These are phyloP conservation scores for Candida pseudoglaebosa DNA, from an alignment of 805 yeast genomes.

Conservation along the genomic window DNA sequence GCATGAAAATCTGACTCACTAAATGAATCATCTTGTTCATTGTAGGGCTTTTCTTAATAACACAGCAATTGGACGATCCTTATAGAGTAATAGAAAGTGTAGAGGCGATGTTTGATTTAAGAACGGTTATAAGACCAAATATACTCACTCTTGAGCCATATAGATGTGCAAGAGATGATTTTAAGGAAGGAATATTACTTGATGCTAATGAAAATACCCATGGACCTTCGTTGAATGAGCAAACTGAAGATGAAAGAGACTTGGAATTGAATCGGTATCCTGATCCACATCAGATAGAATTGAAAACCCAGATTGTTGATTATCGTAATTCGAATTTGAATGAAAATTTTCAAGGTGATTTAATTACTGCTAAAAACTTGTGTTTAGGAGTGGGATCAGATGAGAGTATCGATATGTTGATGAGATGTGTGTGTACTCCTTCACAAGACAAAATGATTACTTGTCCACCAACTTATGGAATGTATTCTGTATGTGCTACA, in stretches of 20 bases:
- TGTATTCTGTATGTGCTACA: constrained; percentile 89
- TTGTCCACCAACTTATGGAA: constrained; percentile 96
- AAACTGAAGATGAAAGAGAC: constrained; percentile 41
- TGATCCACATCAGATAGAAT: constrained; percentile 85
- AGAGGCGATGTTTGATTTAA: constrained; percentile 52
- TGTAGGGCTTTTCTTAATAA: too few species aligned
- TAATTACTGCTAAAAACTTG: constrained; percentile 59
- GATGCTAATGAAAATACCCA: constrained; percentile 97
- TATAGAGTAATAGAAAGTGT: too few species aligned
- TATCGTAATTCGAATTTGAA: constrained; percentile 60
- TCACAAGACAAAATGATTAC: constrained; percentile 75
- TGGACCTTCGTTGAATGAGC: constrained; percentile 67
- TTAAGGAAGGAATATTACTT: constrained; percentile 76
- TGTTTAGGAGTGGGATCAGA: constrained; percentile 97
- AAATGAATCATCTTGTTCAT: too few species aligned
- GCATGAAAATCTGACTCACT: too few species aligned
- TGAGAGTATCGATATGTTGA: constrained; percentile 85
- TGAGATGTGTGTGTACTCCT: constrained; percentile 82
- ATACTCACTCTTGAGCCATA: constrained; percentile 82
- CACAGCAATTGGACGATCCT: too few species aligned
- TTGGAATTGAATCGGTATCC: constrained; percentile 86
- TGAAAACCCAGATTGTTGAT: constrained; percentile 67
- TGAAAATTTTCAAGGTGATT: constrained; percentile 11
- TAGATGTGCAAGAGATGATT: constrained; percentile 95
- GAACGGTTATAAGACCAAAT: constrained; percentile 75